These are phyloP conservation scores for Talaromyces adpressus DNA, from an alignment of 495 filamentous ascomycete species.

Conservation along the genomic window DNA sequence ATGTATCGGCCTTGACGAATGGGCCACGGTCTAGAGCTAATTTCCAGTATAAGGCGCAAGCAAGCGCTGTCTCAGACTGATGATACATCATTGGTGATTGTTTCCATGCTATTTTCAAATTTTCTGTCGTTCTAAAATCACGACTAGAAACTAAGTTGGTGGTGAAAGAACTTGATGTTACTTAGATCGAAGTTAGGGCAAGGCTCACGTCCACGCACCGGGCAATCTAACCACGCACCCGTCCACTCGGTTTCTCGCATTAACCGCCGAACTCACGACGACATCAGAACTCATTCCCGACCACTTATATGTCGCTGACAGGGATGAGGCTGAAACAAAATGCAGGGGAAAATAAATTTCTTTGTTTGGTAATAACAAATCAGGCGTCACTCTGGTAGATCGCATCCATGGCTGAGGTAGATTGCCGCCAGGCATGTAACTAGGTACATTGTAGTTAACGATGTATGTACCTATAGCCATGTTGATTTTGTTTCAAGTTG, in stretches of 20 bases:
- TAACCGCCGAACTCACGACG: neutral
- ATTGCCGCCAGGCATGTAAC: neutral
- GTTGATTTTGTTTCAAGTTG: neutral
- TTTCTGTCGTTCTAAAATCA: neutral
- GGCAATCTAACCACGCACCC: neutral
- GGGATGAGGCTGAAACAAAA: neutral
- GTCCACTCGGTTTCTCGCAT: neutral
- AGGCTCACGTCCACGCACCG: neutral
- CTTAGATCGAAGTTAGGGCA: neutral
- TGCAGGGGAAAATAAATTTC: neutral
- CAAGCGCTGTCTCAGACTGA: neutral
- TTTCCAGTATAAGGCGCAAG: neutral
- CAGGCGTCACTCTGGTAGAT: neutral
- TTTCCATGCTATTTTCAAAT: neutral
- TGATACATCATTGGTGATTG: neutral
- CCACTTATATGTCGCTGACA: neutral
- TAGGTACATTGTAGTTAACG: too few relatives aligned
- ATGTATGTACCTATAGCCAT: neutral
- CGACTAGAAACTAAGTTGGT: neutral
- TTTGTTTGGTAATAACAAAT: neutral
- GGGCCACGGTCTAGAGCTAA: neutral
- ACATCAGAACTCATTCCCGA: neutral
- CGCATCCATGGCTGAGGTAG: neutral
- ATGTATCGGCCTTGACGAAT: too few relatives aligned
- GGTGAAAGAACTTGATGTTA: neutral